Evolutionary conservation across 2,329 filamentous ascomycete species (phyloP).

Genomic region (Microdochium nivale): DNA sequence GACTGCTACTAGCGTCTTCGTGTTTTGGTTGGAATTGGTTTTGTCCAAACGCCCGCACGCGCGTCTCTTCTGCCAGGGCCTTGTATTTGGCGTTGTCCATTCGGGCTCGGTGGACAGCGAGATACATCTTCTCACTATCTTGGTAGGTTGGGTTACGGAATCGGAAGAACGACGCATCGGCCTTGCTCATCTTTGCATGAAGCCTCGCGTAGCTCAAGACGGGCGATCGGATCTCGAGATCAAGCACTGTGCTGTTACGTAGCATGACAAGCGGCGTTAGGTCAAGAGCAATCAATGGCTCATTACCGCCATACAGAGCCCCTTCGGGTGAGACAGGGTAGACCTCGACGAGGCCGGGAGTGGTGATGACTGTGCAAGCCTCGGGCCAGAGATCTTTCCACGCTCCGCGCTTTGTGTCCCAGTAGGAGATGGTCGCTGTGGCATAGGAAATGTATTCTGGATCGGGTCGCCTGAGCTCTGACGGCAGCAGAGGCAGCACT

Average conservation of each 20-base stretch:
- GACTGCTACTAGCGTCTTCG: conserved; percentile 36
- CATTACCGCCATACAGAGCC: conserved; percentile 23
- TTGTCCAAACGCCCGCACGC: conserved; percentile 63
- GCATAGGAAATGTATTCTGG: conserved; percentile 37
- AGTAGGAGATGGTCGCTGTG: conserved; percentile 50
- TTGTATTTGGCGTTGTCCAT: conserved; percentile 90
- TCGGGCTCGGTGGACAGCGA: conserved; percentile 77
- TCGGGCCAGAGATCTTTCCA: conserved; percentile 51
- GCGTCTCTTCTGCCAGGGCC: conserved; percentile 56
- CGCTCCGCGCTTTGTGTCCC: conserved; percentile 48
- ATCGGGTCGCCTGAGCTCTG: conserved; percentile 35
- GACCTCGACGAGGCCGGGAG: conserved; percentile 50
- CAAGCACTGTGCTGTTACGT: conserved; percentile 81
- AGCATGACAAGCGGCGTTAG: conserved; percentile 87
- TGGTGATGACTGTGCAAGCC: conserved; percentile 45
- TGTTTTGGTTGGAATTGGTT: conserved; percentile 34
- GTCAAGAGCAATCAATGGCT: conserved; percentile 61
- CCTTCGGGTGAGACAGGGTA: conserved; percentile 31
- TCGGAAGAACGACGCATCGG: conserved; percentile 70
- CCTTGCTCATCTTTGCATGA: conserved; percentile 58
- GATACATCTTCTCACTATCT: conserved; percentile 77
- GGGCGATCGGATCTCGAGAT: conserved; percentile 88
- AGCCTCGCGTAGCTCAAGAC: conserved; percentile 48
- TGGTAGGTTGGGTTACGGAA: conserved; percentile 71
- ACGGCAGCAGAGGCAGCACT: conserved; percentile 54